Conservation (phyloP, 768 basidiomycete species). For the Scleroderma bovista region DNA sequence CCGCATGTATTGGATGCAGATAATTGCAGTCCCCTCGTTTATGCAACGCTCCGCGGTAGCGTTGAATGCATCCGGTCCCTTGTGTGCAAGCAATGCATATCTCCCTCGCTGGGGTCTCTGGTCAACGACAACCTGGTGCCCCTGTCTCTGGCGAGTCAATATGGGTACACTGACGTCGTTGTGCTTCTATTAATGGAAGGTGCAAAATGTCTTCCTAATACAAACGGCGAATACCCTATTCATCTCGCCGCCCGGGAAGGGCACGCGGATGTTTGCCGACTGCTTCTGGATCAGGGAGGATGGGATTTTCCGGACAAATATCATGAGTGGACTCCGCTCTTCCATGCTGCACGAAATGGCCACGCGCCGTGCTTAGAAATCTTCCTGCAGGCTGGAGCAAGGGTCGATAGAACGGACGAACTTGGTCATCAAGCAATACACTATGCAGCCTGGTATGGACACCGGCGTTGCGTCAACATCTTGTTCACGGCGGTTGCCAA, state of each 20-base stretch:
- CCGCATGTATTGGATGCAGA: constrained; percentile 81
- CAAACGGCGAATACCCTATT: constrained; percentile 94
- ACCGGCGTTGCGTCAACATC: constrained; percentile 58
- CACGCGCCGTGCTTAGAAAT: constrained; percentile 66
- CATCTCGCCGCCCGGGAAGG: constrained; percentile 94
- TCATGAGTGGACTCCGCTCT: constrained; percentile 96
- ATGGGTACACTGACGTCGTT: constrained; percentile 82
- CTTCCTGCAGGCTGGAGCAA: constrained; percentile 75
- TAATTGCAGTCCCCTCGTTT: constrained; percentile 90
- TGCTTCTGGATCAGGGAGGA: constrained; percentile 68
- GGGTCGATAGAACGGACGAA: constrained; percentile 78
- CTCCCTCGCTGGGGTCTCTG: constrained; percentile 53
- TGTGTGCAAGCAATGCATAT: constrained; percentile 63
- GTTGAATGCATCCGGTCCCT: constrained; percentile 81
- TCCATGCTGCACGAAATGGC: constrained; percentile 90
- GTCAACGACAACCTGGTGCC: constrained; percentile 72
- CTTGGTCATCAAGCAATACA: constrained; percentile 79
- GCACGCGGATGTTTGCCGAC: constrained; percentile 74
- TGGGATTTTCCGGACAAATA: constrained; percentile 93
- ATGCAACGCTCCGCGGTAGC: constrained; percentile 84
- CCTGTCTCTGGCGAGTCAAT: constrained; percentile 85
- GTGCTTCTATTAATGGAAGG: constrained; percentile 71
- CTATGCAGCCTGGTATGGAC: constrained; percentile 96
- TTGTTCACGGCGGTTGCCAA: constrained; percentile 42
- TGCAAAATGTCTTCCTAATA: constrained; percentile 77